Percentiles rank a stretch among this genome's conserved stretches.
These are phyloP conservation scores for Pythium rhizo-oryzae DNA, from an alignment of 352 stramenopile species.

Conservation along the genomic window DNA sequence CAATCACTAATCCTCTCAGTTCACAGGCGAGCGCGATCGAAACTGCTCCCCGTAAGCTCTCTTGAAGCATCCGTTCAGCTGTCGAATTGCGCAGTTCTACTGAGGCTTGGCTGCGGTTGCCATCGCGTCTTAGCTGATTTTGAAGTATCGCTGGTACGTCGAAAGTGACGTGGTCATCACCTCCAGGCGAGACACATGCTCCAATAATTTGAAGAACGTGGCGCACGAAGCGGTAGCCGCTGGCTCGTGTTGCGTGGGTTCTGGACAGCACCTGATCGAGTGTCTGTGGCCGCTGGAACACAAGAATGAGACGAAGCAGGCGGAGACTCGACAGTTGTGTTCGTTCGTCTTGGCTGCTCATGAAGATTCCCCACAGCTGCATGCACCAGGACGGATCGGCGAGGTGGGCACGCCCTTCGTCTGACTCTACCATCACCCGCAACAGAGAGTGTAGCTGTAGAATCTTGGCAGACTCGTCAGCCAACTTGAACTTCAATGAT, in stretches of 20 bases:
- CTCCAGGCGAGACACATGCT: slow-evolving; percentile 3
- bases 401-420: slow-evolving; percentile 27
- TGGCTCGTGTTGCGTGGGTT: too few relatives aligned
- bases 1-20: not conserved
- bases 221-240: slow-evolving; percentile 1
- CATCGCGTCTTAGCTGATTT: not conserved
- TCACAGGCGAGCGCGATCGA: slow-evolving; percentile 20
- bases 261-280: not conserved
- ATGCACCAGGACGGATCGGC: slow-evolving; percentile 18
- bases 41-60: not conserved
- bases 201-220: slow-evolving; percentile 21
- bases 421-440: slow-evolving; percentile 23
- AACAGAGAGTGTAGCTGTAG: slow-evolving; percentile 26
- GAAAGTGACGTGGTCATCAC: not conserved
- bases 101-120: not conserved
- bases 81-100: slow-evolving; percentile 23
- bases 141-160: not conserved
- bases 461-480: not conserved
- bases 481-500: not conserved
- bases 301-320: slow-evolving; percentile 19
- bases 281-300: slow-evolving; percentile 6
- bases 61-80: slow-evolving; percentile 16
- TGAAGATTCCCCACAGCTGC: slow-evolving; percentile 26
- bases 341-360: not conserved
- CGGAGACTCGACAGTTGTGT: slow-evolving; percentile 21